phyloP scores from a whole-genome alignment of 1,284 basidiomycete genomes.

The Trichosporon sp. region DNA sequence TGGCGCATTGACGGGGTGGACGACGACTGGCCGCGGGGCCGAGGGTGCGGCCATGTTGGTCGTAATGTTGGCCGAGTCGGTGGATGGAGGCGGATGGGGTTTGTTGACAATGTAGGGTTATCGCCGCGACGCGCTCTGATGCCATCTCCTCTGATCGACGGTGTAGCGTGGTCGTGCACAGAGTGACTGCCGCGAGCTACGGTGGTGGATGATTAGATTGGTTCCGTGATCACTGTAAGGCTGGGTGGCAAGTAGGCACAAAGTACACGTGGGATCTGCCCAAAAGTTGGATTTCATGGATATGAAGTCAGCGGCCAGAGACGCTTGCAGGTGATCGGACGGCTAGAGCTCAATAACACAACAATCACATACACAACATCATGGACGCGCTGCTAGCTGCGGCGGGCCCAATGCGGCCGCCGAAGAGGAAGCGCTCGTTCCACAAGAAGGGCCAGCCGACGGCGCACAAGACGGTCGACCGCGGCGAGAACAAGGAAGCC shows the following conservation, averaged over 20 bases:
- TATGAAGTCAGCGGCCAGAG: neutral
- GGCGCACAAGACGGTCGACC: slow-evolving; percentile 40
- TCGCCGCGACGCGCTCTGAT: neutral
- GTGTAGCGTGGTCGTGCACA: neutral
- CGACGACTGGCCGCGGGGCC: slow-evolving; percentile 14
- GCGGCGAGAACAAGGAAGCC: slow-evolving; percentile 34
- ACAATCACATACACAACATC: slow-evolving; percentile 5
- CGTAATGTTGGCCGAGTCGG: neutral
- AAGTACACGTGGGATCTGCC: slow-evolving; percentile 2
- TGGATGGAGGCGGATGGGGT: neutral
- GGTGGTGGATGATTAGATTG: slow-evolving; percentile 9
- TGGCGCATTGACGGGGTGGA: neutral
- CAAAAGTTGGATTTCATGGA: slow-evolving; percentile 16
- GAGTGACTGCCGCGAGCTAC: neutral
- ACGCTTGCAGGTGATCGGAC: neutral
- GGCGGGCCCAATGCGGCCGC: slow-evolving; percentile 57
- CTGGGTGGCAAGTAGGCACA: neutral
- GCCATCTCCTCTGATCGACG: neutral
- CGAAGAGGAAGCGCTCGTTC: slow-evolving; percentile 18
- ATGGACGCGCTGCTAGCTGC: slow-evolving; percentile 70
- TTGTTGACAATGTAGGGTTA: neutral
- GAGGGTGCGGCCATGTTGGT: slow-evolving; percentile 16
- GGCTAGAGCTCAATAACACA: neutral
- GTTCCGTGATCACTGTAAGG: slow-evolving; percentile 3
- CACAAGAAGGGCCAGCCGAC: slow-evolving; percentile 7